Base-by-base conservation (phyloP, 2,329 filamentous ascomycete genomes). In the Sphaerulina populicola region DNA sequence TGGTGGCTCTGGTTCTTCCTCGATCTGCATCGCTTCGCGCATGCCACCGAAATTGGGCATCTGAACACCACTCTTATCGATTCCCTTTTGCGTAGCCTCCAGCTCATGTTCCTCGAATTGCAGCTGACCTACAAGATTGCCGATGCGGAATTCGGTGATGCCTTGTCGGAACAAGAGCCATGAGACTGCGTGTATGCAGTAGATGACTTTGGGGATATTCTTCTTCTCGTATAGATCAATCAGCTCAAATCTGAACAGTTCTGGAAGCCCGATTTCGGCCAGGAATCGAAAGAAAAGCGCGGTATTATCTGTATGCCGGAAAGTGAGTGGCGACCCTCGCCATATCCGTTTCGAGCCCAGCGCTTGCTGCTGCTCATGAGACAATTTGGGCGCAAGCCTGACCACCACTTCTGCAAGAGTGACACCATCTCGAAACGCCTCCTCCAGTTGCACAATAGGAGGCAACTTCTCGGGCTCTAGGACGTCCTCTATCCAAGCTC, bases 171-270 rank as follows among this genome's bases (percentile, higher is more conserved):
- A 96, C 9, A 98, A 76, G n/a, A 98, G 77, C 89, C 91, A 98
- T 67, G 91, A 97, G 14, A 98, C 75, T 0, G 93, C 93, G 64
- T 98, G 93, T 47, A 98, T 93, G 66, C 93, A 98, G 72, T 98
- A 94, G 56, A 98, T 98, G 66, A 97, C 94, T 69, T 97, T 98
- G 3, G 93, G 93, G 1, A 97, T 94, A 63, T 98, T 98, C 72
- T 98, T 98, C 76, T 97, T 98, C 71, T 98, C 94, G 73, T 98
- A 98, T 10, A 98, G 73, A 69, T 98, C 93, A 57, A 97, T 94
- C 41, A 97, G 77, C 68, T 98, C 93, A 68, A 98, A 98, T 51
- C 91, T 83, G 69, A 98, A 98, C 14, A 98, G 78, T 62, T 98
- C 94, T 1, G 93, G 93, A 2, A 98, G 74, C 63, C 95, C 86